A percentile compares a stretch with the other conserved stretches of the same genome.
phyloP scores from a whole-genome alignment of 2,329 filamentous ascomycete species.

The Hypoxylon sp. region DNA sequence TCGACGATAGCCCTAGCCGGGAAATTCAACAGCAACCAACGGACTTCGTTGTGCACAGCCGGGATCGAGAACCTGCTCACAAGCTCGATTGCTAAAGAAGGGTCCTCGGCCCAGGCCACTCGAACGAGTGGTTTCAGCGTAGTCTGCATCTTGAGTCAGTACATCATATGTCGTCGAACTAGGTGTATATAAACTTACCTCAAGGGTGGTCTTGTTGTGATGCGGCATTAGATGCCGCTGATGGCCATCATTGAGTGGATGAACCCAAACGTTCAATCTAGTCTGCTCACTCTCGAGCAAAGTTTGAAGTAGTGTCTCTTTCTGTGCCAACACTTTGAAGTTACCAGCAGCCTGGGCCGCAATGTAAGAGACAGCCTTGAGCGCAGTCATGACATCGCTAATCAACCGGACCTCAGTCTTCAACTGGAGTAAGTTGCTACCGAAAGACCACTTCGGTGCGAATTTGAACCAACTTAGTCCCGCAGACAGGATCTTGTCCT shows the following conservation, averaged over 20 bases:
- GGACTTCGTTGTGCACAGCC: slow-evolving; percentile 80
- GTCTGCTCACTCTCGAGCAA: slow-evolving; percentile 88
- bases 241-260: slow-evolving; percentile 78
- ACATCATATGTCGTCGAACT: slow-evolving; percentile 17
- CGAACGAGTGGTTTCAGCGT: slow-evolving; percentile 76
- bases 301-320: slow-evolving; percentile 85
- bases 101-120: slow-evolving; percentile 89
- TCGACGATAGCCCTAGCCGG: slow-evolving; percentile 87
- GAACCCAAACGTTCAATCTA: slow-evolving; percentile 90
- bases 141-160: slow-evolving; percentile 58
- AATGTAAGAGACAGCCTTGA: slow-evolving; percentile 76
- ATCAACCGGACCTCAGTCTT: slow-evolving; percentile 92
- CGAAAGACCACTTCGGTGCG: slow-evolving; percentile 92
- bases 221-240: slow-evolving; percentile 58
- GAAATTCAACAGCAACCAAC: slow-evolving; percentile 84
- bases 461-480: slow-evolving; percentile 90
- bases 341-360: slow-evolving; percentile 67
- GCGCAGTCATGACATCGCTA: slow-evolving; percentile 77
- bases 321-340: slow-evolving; percentile 78
- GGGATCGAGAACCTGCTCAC: slow-evolving; percentile 82
- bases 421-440: slow-evolving; percentile 91
- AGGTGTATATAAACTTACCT: slow-evolving; percentile 55
- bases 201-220: slow-evolving; percentile 58
- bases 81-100: slow-evolving; percentile 89
- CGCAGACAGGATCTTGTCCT: slow-evolving; percentile 89